Evolutionary conservation across 139 green algal species (phyloP), one percentile per base, ranked within the genome.

Genomic region (Chlamydomonas sp.): DNA sequence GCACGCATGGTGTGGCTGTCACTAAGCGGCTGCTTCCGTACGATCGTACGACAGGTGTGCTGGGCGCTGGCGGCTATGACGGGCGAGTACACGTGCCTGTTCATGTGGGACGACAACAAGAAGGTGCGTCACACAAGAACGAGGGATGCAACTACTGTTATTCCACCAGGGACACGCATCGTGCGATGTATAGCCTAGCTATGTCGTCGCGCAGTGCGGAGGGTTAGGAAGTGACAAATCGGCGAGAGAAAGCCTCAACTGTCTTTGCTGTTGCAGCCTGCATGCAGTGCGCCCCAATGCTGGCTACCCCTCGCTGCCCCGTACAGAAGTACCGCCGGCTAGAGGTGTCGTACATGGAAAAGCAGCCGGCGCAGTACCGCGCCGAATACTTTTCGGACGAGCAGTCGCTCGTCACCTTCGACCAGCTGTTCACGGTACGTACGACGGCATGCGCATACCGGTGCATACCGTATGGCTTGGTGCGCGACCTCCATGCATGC

Each of bases 1-100:
- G 63, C 63, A 8, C 8, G 8, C 63, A 68, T 8, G 8, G 63
- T 12, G 8, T 12, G 63, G 63, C 63, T 68, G 8, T 12, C 10
- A 8, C 8, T 68, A 68, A 16, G 63, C 63, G 63, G 8, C 63
- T 68, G 63, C 63, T 8, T 12, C 63, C 8, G 8, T 68, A 12
- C 10, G 8, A 1, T 0, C 63, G 8, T 68, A 12, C 63, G 31
- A 49, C 31, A 49, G 8, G 83, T 87, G 31, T 87, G 72, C 74
- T 87, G 83, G 83, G 83, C 83, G 31, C 83, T 87, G 83, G 73
- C 83, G 16, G 74, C 62, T 49, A 72, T 87, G 14, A 87, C 83
- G 0, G 83, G 83, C 72, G 60, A 87, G 12, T 87, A 87, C 83
- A 87, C 73, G 6, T 81, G 72, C 73, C 20, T 81, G 68, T 14